Evolutionary conservation across 768 basidiomycete genomes (phyloP).

Genomic region (Mycena sanguinolenta): DNA sequence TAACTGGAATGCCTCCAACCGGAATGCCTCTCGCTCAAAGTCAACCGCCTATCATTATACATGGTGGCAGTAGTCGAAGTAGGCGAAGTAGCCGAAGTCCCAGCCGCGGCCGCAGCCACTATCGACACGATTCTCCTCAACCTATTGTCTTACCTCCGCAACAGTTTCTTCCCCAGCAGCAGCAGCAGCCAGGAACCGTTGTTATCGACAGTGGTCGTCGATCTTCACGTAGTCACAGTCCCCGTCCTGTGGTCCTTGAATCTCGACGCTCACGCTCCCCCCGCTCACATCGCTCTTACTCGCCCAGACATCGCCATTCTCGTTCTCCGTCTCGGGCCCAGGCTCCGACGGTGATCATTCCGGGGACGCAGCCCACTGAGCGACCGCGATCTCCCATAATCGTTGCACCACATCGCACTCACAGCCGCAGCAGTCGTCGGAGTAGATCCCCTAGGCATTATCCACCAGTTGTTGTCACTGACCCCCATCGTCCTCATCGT

Average conservation of each 20-base stretch:
- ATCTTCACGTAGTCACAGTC: too few relatives aligned
- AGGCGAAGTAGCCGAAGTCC: too few relatives aligned
- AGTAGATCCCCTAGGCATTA: slow-evolving; percentile 18
- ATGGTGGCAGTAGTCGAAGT: slow-evolving; percentile 3
- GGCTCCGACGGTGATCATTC: slow-evolving; percentile 8
- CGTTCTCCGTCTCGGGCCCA: slow-evolving; percentile 19
- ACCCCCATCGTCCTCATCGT: not conserved
- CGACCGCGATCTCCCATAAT: slow-evolving; percentile 29
- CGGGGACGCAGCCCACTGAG: slow-evolving; percentile 18
- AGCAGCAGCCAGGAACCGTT: slow-evolving; percentile 6
- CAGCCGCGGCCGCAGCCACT: slow-evolving; percentile 20
- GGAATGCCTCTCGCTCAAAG: too few relatives aligned
- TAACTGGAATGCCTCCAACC: too few relatives aligned
- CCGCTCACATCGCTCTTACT: slow-evolving; percentile 25
- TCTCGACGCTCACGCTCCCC: slow-evolving; percentile 22
- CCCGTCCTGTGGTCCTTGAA: slow-evolving; percentile 15
- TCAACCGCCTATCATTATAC: slow-evolving; percentile 9
- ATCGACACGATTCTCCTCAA: slow-evolving; percentile 17
- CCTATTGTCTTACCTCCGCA: slow-evolving; percentile 19
- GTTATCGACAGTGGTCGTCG: slow-evolving; percentile 24
- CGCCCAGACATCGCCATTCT: slow-evolving; percentile 8
- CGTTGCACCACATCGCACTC: too few relatives aligned
- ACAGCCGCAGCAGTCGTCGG: not conserved
- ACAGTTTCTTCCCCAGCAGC: not conserved
- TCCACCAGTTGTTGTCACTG: not conserved